Evolutionary conservation across 495 filamentous ascomycete genomes (phyloP), one percentile per base, ranked within the genome.

Genomic region (Wilcoxina mikolae): DNA sequence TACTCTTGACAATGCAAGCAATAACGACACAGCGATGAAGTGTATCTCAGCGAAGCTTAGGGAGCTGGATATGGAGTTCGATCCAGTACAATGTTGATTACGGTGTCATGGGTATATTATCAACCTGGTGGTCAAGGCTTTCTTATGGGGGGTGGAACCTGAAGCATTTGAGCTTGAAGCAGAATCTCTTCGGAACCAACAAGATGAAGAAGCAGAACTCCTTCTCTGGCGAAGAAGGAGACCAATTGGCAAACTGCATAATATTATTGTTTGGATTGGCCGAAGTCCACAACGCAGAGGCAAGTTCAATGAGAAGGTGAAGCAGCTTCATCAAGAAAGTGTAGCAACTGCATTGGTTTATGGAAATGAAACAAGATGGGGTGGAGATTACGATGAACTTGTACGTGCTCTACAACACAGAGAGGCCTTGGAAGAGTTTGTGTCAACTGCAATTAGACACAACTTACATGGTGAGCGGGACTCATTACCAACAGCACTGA

Each of bases 31-130:
- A 1, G 26, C 43, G 10, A 4, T 55, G 0, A 17, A 55, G 17
- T 18, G 0, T 22, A 9, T 0, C 1, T n/a, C 11, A 12, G 17
- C 5, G 27, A 11, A 28, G 3, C 26, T 12, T 5, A 5, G 5
- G 18, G 5, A 5, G 7, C 5, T 44, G 5, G 41, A 22, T 5
- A 44, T 44, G 5, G 0, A 18, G 3, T 55, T 55, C 15, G 29
- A 55, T 9, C 20, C 12, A 0, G 11, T 25, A 4, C 17, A 11
- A 2, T 15, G 20, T 12, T 4, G 2, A 4, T 12, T 55, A 0
- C 15, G 43, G 11, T 55, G 43, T 31, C n/a, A 27, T 4, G n/a
- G 43, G n/a, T 25, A 51, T 17, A 33, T 55, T 0, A 51, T 55
- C 2, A 55, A 55, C 5, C 3, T 55, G 0, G n/a, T 33, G 0